These are phyloP conservation scores for Geranium incanum DNA, from an alignment of 441 rosid genomes.

Conservation along the genomic window DNA sequence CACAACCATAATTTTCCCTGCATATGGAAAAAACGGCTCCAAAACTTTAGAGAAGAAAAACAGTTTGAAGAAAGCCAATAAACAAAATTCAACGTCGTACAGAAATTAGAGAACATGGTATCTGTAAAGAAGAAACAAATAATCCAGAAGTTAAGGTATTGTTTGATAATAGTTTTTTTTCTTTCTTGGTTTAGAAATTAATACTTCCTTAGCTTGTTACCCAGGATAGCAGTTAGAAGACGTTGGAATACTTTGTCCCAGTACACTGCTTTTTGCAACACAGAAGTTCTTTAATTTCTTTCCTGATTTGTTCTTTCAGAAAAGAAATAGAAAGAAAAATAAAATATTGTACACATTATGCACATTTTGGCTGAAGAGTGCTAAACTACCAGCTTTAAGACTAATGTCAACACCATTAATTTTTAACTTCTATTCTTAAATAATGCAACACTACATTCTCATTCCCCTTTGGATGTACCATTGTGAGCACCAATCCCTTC, in stretches of 20 bases:
- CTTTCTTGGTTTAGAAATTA: not conserved
- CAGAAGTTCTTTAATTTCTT: not conserved
- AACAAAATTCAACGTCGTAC: not conserved
- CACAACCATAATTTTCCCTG: constrained; percentile 92
- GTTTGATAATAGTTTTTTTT: not conserved
- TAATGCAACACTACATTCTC: not conserved
- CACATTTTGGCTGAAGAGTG: not conserved
- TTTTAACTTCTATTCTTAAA: not conserved
- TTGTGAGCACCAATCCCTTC: not conserved
- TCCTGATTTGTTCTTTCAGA: not conserved
- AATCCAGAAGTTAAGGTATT: not conserved
- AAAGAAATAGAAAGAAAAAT: not conserved
- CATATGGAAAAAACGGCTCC: constrained; percentile 11
- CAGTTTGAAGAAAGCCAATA: constrained; percentile 1
- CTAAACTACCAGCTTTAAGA: not conserved
- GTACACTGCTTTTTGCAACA: not conserved
- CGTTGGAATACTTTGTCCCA: not conserved
- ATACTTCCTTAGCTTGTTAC: not conserved
- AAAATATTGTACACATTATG: not conserved
- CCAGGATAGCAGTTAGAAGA: not conserved
- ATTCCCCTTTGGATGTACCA: not conserved
- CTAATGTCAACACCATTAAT: not conserved
- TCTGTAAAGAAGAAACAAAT: not conserved
- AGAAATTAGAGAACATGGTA: not conserved
- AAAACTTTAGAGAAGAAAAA: not conserved